Percentiles rank a stretch among this genome's conserved stretches.
These are phyloP conservation scores for Coemansia sp. DNA, from an alignment of 192 early-diverging fungal genomes.

Conservation along the genomic window DNA sequence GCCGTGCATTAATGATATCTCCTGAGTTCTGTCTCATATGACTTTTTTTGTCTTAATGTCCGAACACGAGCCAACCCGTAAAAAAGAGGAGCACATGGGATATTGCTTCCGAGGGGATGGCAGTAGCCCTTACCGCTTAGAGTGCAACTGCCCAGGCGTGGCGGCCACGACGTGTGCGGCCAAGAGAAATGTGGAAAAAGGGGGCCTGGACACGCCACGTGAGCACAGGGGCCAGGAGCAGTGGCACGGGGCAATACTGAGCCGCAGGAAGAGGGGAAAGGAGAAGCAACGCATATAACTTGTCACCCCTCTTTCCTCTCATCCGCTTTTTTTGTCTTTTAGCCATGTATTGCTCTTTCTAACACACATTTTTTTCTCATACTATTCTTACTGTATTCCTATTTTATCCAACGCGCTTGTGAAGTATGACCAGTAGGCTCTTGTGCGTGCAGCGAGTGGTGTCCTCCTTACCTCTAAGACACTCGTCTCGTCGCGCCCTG, in stretches of 20 bases:
- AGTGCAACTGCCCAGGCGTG: not conserved
- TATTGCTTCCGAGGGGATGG: not conserved
- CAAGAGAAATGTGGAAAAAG: not conserved
- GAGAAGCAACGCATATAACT: not conserved
- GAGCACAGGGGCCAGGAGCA: constrained; percentile 1
- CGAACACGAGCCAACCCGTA: not conserved
- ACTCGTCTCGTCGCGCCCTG: constrained; percentile 12
- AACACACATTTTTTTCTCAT: not conserved
- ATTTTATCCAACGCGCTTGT: not conserved
- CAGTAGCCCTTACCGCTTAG: not conserved
- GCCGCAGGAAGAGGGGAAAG: constrained; percentile 1
- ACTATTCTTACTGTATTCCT: not conserved
- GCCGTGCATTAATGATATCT: not conserved
- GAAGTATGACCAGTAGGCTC: constrained; percentile 30
- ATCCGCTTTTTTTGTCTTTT: not conserved
- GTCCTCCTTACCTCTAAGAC: constrained; percentile 2
- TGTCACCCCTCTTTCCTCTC: not conserved
- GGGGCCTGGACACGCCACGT: constrained; percentile 1
- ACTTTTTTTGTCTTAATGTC: not conserved
- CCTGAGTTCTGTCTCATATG: not conserved
- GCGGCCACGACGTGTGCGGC: not conserved
- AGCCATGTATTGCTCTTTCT: too few species aligned
- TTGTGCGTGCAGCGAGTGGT: constrained; percentile 15
- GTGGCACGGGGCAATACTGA: not conserved
- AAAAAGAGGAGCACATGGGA: not conserved